Evolutionary conservation across 2,329 filamentous ascomycete genomes (phyloP).

Genomic region (Ceratocystis diversiconidia): DNA sequence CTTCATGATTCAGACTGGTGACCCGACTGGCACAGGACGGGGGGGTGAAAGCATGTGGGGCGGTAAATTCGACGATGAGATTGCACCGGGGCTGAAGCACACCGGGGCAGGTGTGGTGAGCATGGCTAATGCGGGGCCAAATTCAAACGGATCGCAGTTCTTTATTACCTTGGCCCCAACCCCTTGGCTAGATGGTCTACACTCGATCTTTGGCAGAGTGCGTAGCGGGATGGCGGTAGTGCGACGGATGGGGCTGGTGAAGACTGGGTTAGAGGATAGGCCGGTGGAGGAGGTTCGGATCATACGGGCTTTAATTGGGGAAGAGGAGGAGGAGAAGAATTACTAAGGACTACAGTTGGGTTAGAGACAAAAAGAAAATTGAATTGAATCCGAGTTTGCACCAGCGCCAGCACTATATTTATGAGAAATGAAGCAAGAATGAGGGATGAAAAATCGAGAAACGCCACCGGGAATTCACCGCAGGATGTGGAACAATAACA

Average conservation of each 20-base stretch:
- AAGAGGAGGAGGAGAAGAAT: slow-evolving; percentile 33
- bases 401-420: not conserved
- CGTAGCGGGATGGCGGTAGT: slow-evolving; percentile 72
- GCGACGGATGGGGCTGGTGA: slow-evolving; percentile 74
- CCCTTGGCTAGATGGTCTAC: slow-evolving; percentile 92
- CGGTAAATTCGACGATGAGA: slow-evolving; percentile 89
- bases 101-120: slow-evolving; percentile 84
- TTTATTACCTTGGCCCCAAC: slow-evolving; percentile 90
- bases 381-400: not conserved
- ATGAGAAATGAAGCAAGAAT: slow-evolving; percentile 15
- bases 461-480: slow-evolving; percentile 2
- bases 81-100: slow-evolving; percentile 63
- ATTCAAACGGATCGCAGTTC: slow-evolving; percentile 92
- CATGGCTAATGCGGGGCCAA: slow-evolving; percentile 89
- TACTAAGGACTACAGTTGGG: not conserved
- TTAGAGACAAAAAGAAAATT: not conserved
- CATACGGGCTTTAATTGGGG: slow-evolving; percentile 54
- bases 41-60: slow-evolving; percentile 85
- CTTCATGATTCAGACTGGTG: slow-evolving; percentile 94
- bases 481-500: slow-evolving; percentile 15
- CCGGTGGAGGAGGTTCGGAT: slow-evolving; percentile 76
- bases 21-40: slow-evolving; percentile 84
- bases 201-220: slow-evolving; percentile 90
- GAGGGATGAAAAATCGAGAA: slow-evolving; percentile 10
- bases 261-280: slow-evolving; percentile 66